Conservation (phyloP, 2,329 filamentous ascomycete species). For the Scedosporium boydii region DNA sequence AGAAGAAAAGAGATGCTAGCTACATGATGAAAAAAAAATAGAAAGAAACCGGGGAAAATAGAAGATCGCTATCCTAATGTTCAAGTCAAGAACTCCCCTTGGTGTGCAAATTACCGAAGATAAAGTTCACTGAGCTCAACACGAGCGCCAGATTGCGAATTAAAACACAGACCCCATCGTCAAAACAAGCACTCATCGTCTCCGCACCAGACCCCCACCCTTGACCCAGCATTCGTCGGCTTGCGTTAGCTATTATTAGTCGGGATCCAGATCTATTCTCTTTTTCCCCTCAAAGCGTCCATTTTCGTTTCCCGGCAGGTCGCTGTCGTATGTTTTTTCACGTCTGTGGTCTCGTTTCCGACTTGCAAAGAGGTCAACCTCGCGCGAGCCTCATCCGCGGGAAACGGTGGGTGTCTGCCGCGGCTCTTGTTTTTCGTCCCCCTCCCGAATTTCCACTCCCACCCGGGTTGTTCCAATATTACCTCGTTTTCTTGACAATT, state of each 20-base stretch:
- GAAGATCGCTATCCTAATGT: too few relatives aligned
- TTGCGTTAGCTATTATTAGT: background rate
- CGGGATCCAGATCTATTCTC: background rate
- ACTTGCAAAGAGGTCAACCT: background rate
- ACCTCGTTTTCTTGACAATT: background rate
- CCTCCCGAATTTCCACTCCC: background rate
- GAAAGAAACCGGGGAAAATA: too few relatives aligned
- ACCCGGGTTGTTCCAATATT: background rate
- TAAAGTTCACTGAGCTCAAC: too few relatives aligned
- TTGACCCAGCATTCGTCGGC: background rate
- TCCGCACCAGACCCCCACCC: background rate
- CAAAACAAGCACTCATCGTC: background rate
- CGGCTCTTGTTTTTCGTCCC: background rate
- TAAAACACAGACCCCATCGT: too few relatives aligned
- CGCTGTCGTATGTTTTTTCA: background rate
- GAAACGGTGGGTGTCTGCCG: background rate
- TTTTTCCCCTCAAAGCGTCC: too few relatives aligned
- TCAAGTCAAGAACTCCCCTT: too few relatives aligned
- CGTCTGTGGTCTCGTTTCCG: background rate
- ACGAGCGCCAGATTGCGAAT: too few relatives aligned
- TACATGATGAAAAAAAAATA: too few relatives aligned
- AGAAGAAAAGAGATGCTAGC: too few relatives aligned
- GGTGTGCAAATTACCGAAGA: too few relatives aligned
- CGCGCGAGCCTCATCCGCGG: background rate
- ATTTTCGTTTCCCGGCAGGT: background rate